Evolutionary conservation across 2,329 filamentous ascomycete species (phyloP), one percentile per base, ranked within the genome.

Genomic region (Pestalotiopsis sp.): DNA sequence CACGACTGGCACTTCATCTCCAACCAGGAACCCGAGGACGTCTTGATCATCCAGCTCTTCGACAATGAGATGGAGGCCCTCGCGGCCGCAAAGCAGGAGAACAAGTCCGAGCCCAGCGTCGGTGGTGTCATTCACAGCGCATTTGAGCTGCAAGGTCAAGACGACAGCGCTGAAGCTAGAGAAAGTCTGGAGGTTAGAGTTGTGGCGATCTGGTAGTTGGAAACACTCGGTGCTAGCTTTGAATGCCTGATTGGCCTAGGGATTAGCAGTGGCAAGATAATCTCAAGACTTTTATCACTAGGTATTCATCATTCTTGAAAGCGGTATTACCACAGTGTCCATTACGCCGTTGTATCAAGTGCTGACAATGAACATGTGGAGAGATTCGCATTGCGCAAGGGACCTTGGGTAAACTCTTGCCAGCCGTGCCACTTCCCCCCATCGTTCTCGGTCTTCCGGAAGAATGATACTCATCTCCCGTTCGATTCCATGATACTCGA

Each of bases 1-100:
- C 72, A 73, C 66, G 65, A 70, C 57, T 73, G 73, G 72, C 68
- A 68, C 67, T 75, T 68, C 69, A 66, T 72, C 17, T 25, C 20
- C 13, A 62, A 70, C 6, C 72, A 75, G 49, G 62, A 67, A 25
- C 66, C 71, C n/a, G 70, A 72, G 57, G 73, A 75, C 41, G 71
- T 73, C 2, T 59, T 72, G 13, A 66, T 73, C 6, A 70, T 74
- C 7, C 57, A 67, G n/a, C 64, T 75, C 6, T 75, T 74, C 65
- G 73, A 74, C 57, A 73, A 68, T 60, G 66, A 70, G 2, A 65
- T 62, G 14, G 73, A 75, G 52, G 39, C 39, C 39, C 2, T 17
- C 39, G 39, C 20, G 23, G 23, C 20, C 39, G 12, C 39, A 17
- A 45, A 17, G 39, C 39, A 45, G 14, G 39, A 45, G 39, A 45